Evolutionary conservation across 805 yeast species (phyloP), one percentile per base, ranked within the genome.

Genomic region (Spathaspora gorwiae): DNA sequence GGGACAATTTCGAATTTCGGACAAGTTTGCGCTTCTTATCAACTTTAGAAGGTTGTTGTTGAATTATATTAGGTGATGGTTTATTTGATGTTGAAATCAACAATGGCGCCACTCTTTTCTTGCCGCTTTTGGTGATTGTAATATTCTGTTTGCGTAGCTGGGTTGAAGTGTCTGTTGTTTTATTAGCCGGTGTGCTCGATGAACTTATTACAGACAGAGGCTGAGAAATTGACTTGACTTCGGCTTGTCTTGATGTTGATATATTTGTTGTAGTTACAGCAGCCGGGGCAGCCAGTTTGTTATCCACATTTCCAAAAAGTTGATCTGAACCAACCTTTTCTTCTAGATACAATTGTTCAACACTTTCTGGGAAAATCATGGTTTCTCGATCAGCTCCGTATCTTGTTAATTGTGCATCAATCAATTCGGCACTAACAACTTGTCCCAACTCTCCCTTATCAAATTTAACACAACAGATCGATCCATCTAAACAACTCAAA

Each of bases 361-460:
- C 77, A 62, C 94, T 84, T 57, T 92, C 98, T 0, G 97, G 96
- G 54, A 89, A 86, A 15, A 84, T 83, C 68, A 85, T 72, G 7
- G 87, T 78, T 52, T 90, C 97, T 46, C 90, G 77, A 50, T 87
- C 95, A 2, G 87, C 90, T 50, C 99, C 98, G 59, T 86, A 92
- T 53, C 89, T 75, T 53, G 85, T 82, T 46, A 92, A 72, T 47
- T 87, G 85, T 36, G 78, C 73, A 47, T 80, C 84, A 47, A 85
- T 81, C 52, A 77, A 78, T 8, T 66, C 71, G 35, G 79, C 90
- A 34, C 82, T 58, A 0, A 95, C 84, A 5, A 84, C 75, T 4
- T 92, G 92, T 5, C 95, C 95, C 24, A 86, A 61, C 54, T 86
- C 95, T 40, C 70, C 63, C 1, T 65, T 60, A 14, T 79, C 90